Conservation (phyloP, 139 green algal species). For the Picochlorum sp. region DNA sequence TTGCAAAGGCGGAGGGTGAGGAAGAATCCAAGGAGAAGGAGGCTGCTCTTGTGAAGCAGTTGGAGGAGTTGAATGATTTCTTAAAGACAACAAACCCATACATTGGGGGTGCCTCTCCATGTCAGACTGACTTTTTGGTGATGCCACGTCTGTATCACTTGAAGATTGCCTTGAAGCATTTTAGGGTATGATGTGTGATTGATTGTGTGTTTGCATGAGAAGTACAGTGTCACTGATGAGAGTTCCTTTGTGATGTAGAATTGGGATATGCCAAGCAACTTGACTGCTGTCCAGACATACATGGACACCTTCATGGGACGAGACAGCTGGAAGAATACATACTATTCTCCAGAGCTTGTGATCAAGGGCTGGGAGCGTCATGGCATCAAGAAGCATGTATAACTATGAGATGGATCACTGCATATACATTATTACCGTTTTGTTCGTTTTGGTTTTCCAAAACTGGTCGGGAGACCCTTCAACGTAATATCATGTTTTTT, state of each 20-base stretch:
- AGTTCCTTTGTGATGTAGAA: neutral
- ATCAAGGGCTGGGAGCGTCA: conserved; percentile 51
- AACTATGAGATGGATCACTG: neutral
- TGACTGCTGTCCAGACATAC: conserved; percentile 46
- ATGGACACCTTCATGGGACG: conserved; percentile 33
- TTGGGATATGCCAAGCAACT: conserved; percentile 34
- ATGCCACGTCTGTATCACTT: conserved; percentile 80
- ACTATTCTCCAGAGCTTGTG: conserved; percentile 46
- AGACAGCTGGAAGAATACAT: conserved; percentile 52
- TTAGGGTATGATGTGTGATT: conserved; percentile 23
- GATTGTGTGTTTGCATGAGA: neutral
- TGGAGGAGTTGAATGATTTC: conserved; percentile 32
- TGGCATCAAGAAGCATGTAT: neutral
- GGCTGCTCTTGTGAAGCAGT: conserved; percentile 14
- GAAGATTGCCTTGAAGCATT: conserved; percentile 19
- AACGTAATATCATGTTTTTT: too few species aligned
- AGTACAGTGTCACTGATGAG: neutral
- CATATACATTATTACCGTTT: conserved; percentile 5
- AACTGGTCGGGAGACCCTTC: neutral
- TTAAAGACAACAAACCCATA: conserved; percentile 33
- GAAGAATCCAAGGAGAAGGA: conserved; percentile 42
- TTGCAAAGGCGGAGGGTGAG: conserved; percentile 41
- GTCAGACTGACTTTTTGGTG: conserved; percentile 54
- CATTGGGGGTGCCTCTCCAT: conserved; percentile 48
- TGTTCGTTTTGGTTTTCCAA: conserved; percentile 1